phyloP scores from a whole-genome alignment of 164 flowering plant genomes.

The Malania oleifera region DNA sequence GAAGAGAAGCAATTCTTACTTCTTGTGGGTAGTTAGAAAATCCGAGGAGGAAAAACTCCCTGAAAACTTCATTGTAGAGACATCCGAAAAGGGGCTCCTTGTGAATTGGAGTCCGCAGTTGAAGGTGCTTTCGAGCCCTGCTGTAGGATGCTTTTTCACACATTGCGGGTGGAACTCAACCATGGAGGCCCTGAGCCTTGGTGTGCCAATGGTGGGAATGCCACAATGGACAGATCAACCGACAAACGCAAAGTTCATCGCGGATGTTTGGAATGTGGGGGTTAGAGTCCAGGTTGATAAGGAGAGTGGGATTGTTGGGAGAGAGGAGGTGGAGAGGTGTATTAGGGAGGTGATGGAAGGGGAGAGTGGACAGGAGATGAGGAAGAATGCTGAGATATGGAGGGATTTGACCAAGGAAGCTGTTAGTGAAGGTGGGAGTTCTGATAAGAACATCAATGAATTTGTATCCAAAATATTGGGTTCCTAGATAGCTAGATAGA shows the following conservation, averaged over 20 bases:
- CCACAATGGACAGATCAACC: conserved; percentile 35
- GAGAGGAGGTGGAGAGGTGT: conserved; percentile 25
- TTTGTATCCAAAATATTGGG: conserved; percentile 17
- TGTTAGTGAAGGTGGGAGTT: conserved; percentile 28
- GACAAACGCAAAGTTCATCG: conserved; percentile 29
- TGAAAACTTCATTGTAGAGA: not conserved
- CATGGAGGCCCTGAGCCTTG: conserved; percentile 28
- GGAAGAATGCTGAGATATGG: conserved; percentile 21
- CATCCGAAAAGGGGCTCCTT: conserved; percentile 19
- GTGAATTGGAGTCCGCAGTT: conserved; percentile 32
- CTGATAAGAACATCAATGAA: conserved; percentile 22
- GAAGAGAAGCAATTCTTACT: conserved; percentile 6
- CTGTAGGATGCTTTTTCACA: conserved; percentile 28
- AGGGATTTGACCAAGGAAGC: conserved; percentile 27
- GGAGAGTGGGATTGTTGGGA: conserved; percentile 18
- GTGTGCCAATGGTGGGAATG: conserved; percentile 30
- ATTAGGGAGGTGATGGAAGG: conserved; percentile 30
- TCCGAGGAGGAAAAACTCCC: conserved; percentile 13
- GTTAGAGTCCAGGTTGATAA: conserved; percentile 19
- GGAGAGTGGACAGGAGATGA: conserved; percentile 10
- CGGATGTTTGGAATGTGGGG: conserved; percentile 28
- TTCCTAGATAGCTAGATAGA: too few relatives aligned
- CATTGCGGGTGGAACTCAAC: conserved; percentile 39
- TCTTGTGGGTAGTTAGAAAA: conserved; percentile 28
- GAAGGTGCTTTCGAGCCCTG: conserved; percentile 18